Evolutionary conservation across 139 green algal species (phyloP).

Genomic region (Chlorella sp.): DNA sequence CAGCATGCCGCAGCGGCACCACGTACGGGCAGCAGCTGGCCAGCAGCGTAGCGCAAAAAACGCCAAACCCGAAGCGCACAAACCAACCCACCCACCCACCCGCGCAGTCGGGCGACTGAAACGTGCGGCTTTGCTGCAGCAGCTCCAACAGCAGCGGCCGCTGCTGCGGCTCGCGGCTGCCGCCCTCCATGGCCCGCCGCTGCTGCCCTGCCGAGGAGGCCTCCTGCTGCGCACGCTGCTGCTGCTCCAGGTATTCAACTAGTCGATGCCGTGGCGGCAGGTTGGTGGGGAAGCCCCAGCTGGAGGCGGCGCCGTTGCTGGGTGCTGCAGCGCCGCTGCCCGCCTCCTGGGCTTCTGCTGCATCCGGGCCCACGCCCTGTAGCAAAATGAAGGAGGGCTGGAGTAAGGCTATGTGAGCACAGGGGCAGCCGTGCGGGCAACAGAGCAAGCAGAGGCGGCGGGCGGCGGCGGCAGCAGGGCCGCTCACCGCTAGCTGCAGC

Average conservation of each 20-base stretch:
- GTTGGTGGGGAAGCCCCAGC: constrained; percentile 27
- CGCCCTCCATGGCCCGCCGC: background rate
- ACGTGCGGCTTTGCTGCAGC: constrained; percentile 34
- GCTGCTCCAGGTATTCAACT: background rate
- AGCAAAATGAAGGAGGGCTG: background rate
- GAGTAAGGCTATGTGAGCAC: too few relatives aligned
- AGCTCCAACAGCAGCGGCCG: constrained; percentile 19
- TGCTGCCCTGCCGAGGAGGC: background rate
- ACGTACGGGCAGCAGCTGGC: too few relatives aligned
- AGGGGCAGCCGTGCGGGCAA: too few relatives aligned
- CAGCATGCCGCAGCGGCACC: background rate
- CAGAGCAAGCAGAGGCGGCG: background rate
- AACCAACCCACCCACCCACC: background rate
- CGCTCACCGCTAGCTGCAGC: background rate
- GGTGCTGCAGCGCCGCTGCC: background rate
- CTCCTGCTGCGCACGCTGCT: constrained; percentile 1
- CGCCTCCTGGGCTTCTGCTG: background rate
- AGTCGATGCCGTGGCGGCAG: constrained; percentile 8
- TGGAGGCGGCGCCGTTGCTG: background rate
- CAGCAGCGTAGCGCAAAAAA: too few relatives aligned
- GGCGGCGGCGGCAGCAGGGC: background rate
- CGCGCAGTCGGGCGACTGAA: constrained; percentile 26
- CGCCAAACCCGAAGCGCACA: too few relatives aligned
- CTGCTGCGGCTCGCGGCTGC: background rate
- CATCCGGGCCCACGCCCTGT: background rate